Conservation (phyloP, 768 basidiomycete species). For the Agrocybe chaxingu region DNA sequence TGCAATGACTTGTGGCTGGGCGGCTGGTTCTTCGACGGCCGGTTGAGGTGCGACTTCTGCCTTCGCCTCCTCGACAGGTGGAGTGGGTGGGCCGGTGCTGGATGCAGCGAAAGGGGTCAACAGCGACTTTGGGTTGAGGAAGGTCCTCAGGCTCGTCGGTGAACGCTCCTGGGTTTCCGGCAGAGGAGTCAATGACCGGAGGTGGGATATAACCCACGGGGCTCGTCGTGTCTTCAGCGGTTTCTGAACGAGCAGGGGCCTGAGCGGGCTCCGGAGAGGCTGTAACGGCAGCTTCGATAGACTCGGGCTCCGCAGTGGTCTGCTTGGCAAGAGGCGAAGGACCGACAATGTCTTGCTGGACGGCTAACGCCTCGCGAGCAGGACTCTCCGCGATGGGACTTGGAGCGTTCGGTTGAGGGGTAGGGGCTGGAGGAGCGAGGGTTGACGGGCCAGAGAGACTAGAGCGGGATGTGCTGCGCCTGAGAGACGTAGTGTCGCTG, state of each 20-base stretch:
- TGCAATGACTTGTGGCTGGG: background rate
- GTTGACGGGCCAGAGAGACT: conserved; percentile 14
- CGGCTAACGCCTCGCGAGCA: conserved; percentile 48
- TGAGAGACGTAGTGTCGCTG: conserved; percentile 23
- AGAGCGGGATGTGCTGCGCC: conserved; percentile 16
- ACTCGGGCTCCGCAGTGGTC: conserved; percentile 14
- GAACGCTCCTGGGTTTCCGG: conserved; percentile 46
- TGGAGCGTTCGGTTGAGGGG: conserved; percentile 12
- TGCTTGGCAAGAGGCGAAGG: conserved; percentile 42
- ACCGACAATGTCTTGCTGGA: conserved; percentile 22
- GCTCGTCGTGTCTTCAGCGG: conserved; percentile 17
- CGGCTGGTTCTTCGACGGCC: background rate
- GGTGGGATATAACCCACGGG: conserved; percentile 34
- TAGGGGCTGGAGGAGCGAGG: conserved; percentile 13
- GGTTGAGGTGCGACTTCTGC: background rate
- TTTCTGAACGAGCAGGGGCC: conserved; percentile 4
- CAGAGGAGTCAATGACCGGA: conserved; percentile 35
- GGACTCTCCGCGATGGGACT: conserved; percentile 68
- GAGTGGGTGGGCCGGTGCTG: conserved; percentile 14
- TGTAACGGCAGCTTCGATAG: conserved; percentile 3
- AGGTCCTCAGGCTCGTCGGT: conserved; percentile 50
- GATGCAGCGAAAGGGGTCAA: conserved; percentile 27
- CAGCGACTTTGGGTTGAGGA: conserved; percentile 25
- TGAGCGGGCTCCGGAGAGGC: conserved; percentile 1
- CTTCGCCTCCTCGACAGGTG: conserved; percentile 7